Conservation (phyloP, 2,329 filamentous ascomycete species). For the Neonectria punicea region DNA sequence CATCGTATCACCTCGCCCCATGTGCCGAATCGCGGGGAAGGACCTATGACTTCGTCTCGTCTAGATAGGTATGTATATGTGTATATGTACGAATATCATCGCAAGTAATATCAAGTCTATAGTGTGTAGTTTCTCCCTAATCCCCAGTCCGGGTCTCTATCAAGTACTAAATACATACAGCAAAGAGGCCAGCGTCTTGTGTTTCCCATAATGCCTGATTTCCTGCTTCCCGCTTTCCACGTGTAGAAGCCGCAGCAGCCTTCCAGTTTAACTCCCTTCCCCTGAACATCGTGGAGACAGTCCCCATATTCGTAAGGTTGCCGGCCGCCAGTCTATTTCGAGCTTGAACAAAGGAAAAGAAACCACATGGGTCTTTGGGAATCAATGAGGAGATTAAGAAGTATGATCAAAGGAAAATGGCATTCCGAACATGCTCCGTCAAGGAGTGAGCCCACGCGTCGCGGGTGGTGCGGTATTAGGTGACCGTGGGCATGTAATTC, state of each 20-base stretch:
- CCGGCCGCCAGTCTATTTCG: slow-evolving; percentile 44
- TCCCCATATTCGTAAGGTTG: slow-evolving; percentile 43
- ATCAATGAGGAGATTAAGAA: slow-evolving; percentile 32
- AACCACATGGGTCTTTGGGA: slow-evolving; percentile 36
- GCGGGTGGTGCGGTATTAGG: slow-evolving; percentile 34
- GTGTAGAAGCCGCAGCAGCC: slow-evolving; percentile 31
- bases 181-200: slow-evolving; percentile 43
- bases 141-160: slow-evolving; percentile 41
- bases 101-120: slow-evolving; percentile 40
- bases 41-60: neutral
- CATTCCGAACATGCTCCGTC: slow-evolving; percentile 41
- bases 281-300: slow-evolving; percentile 41
- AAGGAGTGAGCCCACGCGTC: slow-evolving; percentile 38
- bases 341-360: slow-evolving; percentile 40
- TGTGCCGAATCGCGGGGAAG: neutral
- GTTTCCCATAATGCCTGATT: slow-evolving; percentile 40
- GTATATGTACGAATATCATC: neutral
- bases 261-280: slow-evolving; percentile 43
- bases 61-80: too few relatives aligned
- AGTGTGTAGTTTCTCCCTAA: slow-evolving; percentile 30
- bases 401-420: slow-evolving; percentile 26
- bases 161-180: slow-evolving; percentile 37
- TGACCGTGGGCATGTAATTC: slow-evolving; percentile 33
- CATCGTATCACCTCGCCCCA: neutral
- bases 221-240: slow-evolving; percentile 28